phyloP scores from a whole-genome alignment of 495 filamentous ascomycete species.

The Podospora tetraspora region DNA sequence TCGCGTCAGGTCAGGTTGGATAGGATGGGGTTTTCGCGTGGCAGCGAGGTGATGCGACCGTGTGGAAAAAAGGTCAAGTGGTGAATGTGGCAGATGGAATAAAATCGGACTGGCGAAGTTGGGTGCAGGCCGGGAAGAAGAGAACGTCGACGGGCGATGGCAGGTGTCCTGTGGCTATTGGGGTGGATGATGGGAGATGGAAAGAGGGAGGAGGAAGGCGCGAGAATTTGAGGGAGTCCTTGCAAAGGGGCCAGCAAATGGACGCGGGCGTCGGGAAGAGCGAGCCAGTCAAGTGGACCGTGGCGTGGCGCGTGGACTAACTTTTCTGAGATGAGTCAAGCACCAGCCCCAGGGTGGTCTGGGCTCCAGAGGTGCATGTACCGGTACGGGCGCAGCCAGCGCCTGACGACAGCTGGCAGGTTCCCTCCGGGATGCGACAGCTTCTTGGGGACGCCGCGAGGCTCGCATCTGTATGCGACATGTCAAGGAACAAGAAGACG shows the following conservation, averaged over 20 bases:
- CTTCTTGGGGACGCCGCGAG: not conserved
- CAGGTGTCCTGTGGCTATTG: constrained; percentile 16
- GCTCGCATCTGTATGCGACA: not conserved
- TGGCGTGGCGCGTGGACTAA: constrained; percentile 8
- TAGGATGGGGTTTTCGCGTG: not conserved
- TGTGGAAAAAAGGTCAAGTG: not conserved
- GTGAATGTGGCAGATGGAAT: constrained; percentile 15
- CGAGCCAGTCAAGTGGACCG: constrained; percentile 12
- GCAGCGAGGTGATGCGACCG: constrained; percentile 2
- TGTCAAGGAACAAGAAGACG: not conserved
- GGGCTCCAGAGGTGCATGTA: not conserved
- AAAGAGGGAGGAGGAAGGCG: constrained; percentile 18
- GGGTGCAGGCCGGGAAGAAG: constrained; percentile 36
- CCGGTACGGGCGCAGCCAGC: not conserved
- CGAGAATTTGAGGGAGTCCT: constrained; percentile 25
- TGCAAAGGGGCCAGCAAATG: constrained; percentile 23
- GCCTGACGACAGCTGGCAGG: constrained; percentile 1
- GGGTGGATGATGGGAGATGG: constrained; percentile 16
- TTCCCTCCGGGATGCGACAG: not conserved
- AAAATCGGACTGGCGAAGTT: constrained; percentile 38
- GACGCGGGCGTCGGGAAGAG: constrained; percentile 19
- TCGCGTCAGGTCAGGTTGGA: constrained; percentile 9
- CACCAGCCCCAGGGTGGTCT: not conserved
- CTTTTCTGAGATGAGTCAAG: constrained; percentile 12
- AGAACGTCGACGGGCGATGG: constrained; percentile 21